A percentile compares a stretch with the other conserved stretches of the same genome.
Conservation (phyloP, 345 rosid genomes). For the Salix brachista region DNA sequence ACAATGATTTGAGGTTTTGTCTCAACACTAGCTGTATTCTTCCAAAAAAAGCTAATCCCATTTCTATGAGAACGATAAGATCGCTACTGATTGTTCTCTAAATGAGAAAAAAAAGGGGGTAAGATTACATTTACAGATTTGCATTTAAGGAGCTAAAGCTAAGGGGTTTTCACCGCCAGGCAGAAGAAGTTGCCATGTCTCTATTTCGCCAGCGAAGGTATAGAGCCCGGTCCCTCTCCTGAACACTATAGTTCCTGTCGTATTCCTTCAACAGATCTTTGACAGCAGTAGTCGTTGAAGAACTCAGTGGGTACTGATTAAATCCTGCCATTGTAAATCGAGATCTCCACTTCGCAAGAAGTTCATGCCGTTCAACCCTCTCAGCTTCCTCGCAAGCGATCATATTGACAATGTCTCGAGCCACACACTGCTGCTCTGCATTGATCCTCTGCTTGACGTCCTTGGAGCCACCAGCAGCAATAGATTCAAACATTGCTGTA, state of each 20-base stretch:
- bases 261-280: conserved; percentile 43
- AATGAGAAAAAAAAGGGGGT: not conserved
- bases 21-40: not conserved
- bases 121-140: conserved; percentile 18
- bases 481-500: conserved; percentile 78
- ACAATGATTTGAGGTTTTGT: not conserved
- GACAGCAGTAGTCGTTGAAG: conserved; percentile 35
- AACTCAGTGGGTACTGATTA: conserved; percentile 36
- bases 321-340: conserved; percentile 73
- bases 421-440: conserved; percentile 83
- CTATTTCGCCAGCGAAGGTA: conserved; percentile 68
- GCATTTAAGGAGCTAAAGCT: not conserved
- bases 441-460: conserved; percentile 63
- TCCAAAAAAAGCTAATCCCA: not conserved
- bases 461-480: conserved; percentile 51
- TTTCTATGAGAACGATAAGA: not conserved
- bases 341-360: conserved; percentile 64
- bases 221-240: conserved; percentile 49
- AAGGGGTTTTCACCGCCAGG: conserved; percentile 50
- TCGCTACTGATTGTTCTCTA: not conserved
- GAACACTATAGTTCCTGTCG: conserved; percentile 44
- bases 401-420: conserved; percentile 84
- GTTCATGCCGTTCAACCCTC: conserved; percentile 82
- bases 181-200: conserved; percentile 63
- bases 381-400: conserved; percentile 74